These are phyloP conservation scores for Magnolia changhungtana DNA, from an alignment of 164 flowering plant species.

Conservation along the genomic window DNA sequence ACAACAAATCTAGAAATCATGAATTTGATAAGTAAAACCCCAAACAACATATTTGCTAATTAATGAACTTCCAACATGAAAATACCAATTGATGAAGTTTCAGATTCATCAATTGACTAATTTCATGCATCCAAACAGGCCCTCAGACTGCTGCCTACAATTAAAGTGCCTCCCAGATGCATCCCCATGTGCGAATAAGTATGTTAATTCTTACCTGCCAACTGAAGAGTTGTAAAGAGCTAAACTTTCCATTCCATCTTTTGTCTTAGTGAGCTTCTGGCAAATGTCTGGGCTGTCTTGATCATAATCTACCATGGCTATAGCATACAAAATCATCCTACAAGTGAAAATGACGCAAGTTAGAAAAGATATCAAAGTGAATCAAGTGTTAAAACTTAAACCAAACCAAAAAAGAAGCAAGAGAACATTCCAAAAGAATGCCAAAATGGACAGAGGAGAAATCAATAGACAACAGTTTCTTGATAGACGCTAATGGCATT, in stretches of 20 bases:
- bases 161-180: no score
- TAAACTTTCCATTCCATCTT: constrained; percentile 67
- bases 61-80: no score
- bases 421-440: neutral
- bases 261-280: constrained; percentile 53
- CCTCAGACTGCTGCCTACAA: no score
- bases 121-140: no score
- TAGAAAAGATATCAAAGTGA: neutral
- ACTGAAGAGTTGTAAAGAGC: constrained; percentile 69
- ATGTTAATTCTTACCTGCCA: constrained; percentile 54
- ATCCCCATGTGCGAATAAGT: no score
- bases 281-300: constrained; percentile 41
- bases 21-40: no score
- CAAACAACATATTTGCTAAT: no score
- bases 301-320: constrained; percentile 79
- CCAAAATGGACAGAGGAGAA: neutral
- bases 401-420: neutral
- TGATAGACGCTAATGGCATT: no score
- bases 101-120: no score
- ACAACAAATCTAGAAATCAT: no score
- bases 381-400: neutral
- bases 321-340: constrained; percentile 82
- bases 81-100: no score
- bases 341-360: constrained; percentile 9
- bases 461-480: neutral